Evolutionary conservation across 768 basidiomycete genomes (phyloP), one percentile per base, ranked within the genome.

Genomic region (Rhizopogon sp.): DNA sequence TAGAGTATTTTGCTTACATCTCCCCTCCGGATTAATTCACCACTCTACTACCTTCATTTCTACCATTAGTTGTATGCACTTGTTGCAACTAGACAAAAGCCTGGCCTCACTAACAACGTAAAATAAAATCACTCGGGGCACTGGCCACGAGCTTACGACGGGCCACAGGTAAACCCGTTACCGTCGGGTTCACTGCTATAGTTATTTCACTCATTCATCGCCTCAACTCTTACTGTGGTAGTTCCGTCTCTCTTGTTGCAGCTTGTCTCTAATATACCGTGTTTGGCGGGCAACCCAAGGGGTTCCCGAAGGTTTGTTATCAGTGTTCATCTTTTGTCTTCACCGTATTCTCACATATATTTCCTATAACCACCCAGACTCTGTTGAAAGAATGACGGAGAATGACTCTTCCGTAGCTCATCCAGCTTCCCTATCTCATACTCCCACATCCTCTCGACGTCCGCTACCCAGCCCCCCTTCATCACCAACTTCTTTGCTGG

Each of bases 401-500:
- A 39, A 53, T 37, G 44, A 5, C 31, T 53, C 39, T 39, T 29
- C 28, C 9, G 22, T 49, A 10, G 35, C 16, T 7, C 51, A 35
- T 16, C 28, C 14, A 40, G 41, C 25, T 54, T 53, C 41, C n/a
- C 39, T 53, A 39, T 16, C 17, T 35, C 53, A n/a, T 22, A 33
- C 39, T 20, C 42, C 39, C 9, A 28, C 53, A 13, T 22, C 35
- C 22, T 43, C 42, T 29, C 25, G 33, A 39, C 46, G 54, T n/a
- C 29, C 8, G 14, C 31, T 43, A 37, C 17, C 7, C 6, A 35
- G 31, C 29, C 39, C 43, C 20, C 11, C 59, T 46, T 37, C 54
- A 50, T 56, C 56, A 41, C 46, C 45, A 8, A 39, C 53, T 5
- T 52, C 58, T 53, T 39, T 60, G 29, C 50, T 56, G 6, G 53